phyloP scores from a whole-genome alignment of 768 basidiomycete genomes.

The Tephrocybe sp. region DNA sequence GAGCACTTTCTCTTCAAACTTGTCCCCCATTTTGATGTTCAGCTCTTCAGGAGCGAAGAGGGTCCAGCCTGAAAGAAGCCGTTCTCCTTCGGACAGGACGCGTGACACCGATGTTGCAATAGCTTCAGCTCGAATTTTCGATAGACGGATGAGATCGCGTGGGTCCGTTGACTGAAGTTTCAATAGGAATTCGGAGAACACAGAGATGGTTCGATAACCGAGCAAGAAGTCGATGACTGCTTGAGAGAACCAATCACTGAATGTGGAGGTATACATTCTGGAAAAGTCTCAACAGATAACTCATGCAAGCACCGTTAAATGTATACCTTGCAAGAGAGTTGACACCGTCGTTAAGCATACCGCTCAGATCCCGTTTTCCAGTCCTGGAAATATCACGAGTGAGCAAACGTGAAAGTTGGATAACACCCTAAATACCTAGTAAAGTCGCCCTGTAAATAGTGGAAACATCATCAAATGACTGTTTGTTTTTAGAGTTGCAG shows the following conservation, averaged over 20 bases:
- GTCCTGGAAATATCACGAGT: conserved; percentile 53
- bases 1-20: conserved; percentile 93
- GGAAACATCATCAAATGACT: conserved; percentile 1
- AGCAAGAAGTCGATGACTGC: conserved; percentile 93
- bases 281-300: not conserved
- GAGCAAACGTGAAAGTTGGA: conserved; percentile 5
- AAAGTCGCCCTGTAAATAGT: conserved; percentile 67
- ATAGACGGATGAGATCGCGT: conserved; percentile 81
- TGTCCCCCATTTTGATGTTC: conserved; percentile 69
- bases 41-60: conserved; percentile 81
- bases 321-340: conserved; percentile 83
- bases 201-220: conserved; percentile 80
- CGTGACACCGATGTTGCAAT: conserved; percentile 85
- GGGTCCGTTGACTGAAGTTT: conserved; percentile 93
- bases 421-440: conserved; percentile 54
- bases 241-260: conserved; percentile 96
- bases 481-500: not conserved
- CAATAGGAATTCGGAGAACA: conserved; percentile 92
- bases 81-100: conserved; percentile 75
- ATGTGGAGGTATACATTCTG: conserved; percentile 86
- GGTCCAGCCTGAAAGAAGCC: conserved; percentile 86
- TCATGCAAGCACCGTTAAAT: not conserved
- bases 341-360: conserved; percentile 92
- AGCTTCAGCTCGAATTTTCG: conserved; percentile 88
- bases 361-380: conserved; percentile 91